Evolutionary conservation across 768 basidiomycete genomes (phyloP).

Genomic region (Megacollybia marginata): DNA sequence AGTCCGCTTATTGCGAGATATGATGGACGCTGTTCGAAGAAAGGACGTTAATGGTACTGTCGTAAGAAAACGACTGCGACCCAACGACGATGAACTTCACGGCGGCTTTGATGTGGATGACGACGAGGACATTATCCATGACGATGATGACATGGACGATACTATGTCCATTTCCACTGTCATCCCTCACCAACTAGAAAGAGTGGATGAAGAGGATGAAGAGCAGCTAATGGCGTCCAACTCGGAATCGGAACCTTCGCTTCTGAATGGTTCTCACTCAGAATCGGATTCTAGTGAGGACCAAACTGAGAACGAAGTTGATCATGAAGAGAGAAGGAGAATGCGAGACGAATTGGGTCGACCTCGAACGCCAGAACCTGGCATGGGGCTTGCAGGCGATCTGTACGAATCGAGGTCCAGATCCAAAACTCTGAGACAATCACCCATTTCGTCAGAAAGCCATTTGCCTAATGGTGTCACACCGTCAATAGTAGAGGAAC

Average conservation of each 20-base stretch:
- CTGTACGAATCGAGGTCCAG: slow-evolving; percentile 17
- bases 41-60: background rate
- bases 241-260: background rate
- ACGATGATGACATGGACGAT: slow-evolving; percentile 46
- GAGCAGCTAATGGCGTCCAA: slow-evolving; percentile 32
- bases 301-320: slow-evolving; percentile 29
- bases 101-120: slow-evolving; percentile 25
- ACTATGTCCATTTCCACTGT: slow-evolving; percentile 66
- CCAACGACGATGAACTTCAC: slow-evolving; percentile 11
- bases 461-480: slow-evolving; percentile 19
- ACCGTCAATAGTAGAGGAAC: slow-evolving; percentile 39
- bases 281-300: slow-evolving; percentile 13
- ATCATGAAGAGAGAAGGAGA: slow-evolving; percentile 41
- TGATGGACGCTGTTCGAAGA: slow-evolving; percentile 59
- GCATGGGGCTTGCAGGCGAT: slow-evolving; percentile 30
- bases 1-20: slow-evolving; percentile 60
- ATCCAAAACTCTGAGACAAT: slow-evolving; percentile 30
- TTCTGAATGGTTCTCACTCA: background rate
- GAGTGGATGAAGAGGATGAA: slow-evolving; percentile 72
- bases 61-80: background rate
- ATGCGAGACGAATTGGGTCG: slow-evolving; percentile 55
- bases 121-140: slow-evolving; percentile 21
- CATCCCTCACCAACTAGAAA: slow-evolving; percentile 59
- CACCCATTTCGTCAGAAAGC: slow-evolving; percentile 8
- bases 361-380: slow-evolving; percentile 78